Evolutionary conservation across 495 filamentous ascomycete genomes (phyloP), one percentile per base, ranked within the genome.

Genomic region (Penicillium lividum): DNA sequence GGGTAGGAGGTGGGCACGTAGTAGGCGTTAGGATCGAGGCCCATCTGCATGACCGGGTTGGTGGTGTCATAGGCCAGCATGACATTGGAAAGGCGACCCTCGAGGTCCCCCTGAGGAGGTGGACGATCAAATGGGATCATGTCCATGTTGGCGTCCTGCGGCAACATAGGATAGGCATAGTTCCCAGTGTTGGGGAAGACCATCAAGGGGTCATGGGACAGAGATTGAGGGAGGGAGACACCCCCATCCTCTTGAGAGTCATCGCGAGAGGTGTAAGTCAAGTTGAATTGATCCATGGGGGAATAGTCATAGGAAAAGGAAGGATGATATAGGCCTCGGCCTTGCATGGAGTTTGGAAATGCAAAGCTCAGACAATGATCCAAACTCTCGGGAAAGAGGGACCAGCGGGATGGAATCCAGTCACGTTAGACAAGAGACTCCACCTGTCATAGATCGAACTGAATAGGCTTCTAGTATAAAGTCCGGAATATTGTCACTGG

Each of bases 31-130:
- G 65, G 29, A 16, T 67, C 67, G 51, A 72, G 16, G 52, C 47
- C 58, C 62, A 74, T 60, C 2, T 66, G 57, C 58, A 72, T 64
- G 6, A 66, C 65, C 2, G 55, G 16, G 31, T 49, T 61, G 18
- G 66, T 53, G 8, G 64, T 34, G 33, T 75, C 69, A 52, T 74
- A 77, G 7, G 68, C 47, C 46, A 72, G 52, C 57, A 73, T 73
- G 4, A 65, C 59, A 58, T 67, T 68, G 11, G 66, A 58, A 28
- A 66, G 53, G 25, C 61, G 72, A 28, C 60, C 62, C 30, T 68
- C 68, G 27, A 72, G 28, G 9, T 67, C 60, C 8, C 50, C 58
- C 25, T 34, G 36, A 43, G 27, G 47, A 31, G 53, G 18, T 33
- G 56, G 36, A 10, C 58, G 63, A 31, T 57, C 61, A 46, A 63